phyloP scores from a whole-genome alignment of 73 alveolate genomes.

The Tetrahymena borealis region DNA sequence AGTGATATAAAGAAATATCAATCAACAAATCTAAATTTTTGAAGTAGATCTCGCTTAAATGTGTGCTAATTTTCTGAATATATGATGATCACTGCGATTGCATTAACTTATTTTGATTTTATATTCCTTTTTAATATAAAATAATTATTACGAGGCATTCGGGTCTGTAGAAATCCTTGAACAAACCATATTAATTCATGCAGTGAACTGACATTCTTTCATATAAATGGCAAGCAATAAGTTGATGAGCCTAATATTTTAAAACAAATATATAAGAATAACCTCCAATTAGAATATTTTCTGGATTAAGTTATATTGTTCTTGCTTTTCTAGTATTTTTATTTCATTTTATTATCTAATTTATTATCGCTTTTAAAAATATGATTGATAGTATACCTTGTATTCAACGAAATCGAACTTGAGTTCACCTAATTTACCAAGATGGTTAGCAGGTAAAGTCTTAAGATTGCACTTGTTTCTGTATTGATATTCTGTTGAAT shows the following conservation, averaged over 20 bases:
- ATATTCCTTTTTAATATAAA: neutral
- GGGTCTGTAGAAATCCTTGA: slow-evolving; percentile 35
- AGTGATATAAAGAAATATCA: no score
- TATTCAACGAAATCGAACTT: slow-evolving; percentile 45
- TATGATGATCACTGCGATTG: neutral
- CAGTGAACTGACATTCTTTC: slow-evolving; percentile 45
- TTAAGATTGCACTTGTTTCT: slow-evolving; percentile 26
- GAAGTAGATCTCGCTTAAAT: neutral
- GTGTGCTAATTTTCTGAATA: neutral
- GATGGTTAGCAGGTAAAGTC: slow-evolving; percentile 36
- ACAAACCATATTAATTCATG: slow-evolving; percentile 41
- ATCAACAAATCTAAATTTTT: neutral
- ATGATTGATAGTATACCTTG: slow-evolving; percentile 1
- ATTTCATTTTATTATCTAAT: no score
- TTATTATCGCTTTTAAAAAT: no score
- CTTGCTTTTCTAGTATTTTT: no score
- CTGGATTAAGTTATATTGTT: no score
- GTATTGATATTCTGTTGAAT: slow-evolving; percentile 8
- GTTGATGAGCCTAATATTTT: slow-evolving; percentile 22
- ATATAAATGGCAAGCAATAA: slow-evolving; percentile 36
- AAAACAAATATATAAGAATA: neutral
- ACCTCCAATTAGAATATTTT: no score
- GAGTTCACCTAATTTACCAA: slow-evolving; percentile 20
- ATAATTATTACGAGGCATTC: slow-evolving; percentile 19
- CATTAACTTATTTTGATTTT: neutral